Evolutionary conservation across 2,329 filamentous ascomycete species (phyloP).

Genomic region (Aspergillus pseudonomiae): DNA sequence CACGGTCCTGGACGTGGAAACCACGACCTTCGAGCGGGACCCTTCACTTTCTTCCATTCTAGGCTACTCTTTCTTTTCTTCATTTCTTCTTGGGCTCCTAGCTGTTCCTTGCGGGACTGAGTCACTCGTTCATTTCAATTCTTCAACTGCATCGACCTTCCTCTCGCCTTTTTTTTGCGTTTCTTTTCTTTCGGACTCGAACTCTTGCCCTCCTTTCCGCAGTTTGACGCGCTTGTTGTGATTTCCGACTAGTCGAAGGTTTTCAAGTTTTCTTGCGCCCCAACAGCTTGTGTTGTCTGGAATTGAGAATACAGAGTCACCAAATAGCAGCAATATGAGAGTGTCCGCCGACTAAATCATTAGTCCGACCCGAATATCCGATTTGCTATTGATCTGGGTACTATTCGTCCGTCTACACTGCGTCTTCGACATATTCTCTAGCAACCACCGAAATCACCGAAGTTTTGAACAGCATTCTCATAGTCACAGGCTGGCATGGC

Average conservation of each 20-base stretch:
- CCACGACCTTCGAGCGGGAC: not conserved
- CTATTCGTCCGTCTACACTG: not conserved
- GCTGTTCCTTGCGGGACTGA: not conserved
- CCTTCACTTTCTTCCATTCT: conserved; percentile 8
- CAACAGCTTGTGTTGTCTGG: not conserved
- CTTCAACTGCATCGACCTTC: conserved; percentile 10
- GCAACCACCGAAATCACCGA: not conserved
- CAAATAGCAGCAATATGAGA: conserved; percentile 16
- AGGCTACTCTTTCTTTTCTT: conserved; percentile 7
- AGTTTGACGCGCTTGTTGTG: conserved; percentile 14
- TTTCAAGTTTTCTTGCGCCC: not conserved
- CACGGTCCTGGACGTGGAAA: conserved; percentile 2
- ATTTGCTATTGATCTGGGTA: not conserved
- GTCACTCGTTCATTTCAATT: conserved; percentile 17
- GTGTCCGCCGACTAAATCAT: conserved; percentile 2
- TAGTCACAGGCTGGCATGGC: conserved; percentile 36
- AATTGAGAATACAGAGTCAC: not conserved
- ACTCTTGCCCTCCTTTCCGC: conserved; percentile 11
- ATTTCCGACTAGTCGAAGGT: not conserved
- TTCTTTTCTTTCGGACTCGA: conserved; percentile 1
- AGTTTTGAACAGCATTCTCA: not conserved
- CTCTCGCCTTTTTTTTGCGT: not conserved
- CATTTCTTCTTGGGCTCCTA: not conserved
- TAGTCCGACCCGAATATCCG: conserved; percentile 7
- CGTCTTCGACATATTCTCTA: not conserved